A percentile compares a stretch with the other conserved stretches of the same genome.
phyloP scores from a whole-genome alignment of 805 yeast species.

The Candida dendrica region DNA sequence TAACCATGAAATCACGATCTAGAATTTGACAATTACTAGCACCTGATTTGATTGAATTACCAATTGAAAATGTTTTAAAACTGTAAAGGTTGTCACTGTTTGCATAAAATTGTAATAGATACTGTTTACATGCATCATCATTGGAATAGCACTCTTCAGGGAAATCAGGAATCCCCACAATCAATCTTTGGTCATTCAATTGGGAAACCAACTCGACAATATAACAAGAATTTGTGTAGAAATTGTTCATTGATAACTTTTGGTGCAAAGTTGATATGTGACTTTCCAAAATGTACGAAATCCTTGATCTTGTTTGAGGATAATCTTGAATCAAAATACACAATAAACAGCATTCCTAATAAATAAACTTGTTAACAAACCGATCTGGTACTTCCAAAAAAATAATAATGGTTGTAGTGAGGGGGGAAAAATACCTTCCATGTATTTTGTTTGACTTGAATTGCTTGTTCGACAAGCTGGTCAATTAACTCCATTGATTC shows the following conservation, averaged over 20 bases:
- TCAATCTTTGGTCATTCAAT: slow-evolving; percentile 2
- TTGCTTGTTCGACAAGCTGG: slow-evolving; percentile 1
- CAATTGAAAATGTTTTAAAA: slow-evolving; percentile 6
- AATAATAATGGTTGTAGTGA: background rate
- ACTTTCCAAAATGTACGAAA: background rate
- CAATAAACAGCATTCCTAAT: slow-evolving; percentile 9
- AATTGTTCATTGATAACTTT: background rate
- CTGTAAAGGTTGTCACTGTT: slow-evolving; percentile 3
- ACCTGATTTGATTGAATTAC: slow-evolving; percentile 1
- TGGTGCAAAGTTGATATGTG: background rate
- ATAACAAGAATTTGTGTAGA: slow-evolving; percentile 13
- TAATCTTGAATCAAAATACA: slow-evolving; percentile 20
- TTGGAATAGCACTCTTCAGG: slow-evolving; percentile 11
- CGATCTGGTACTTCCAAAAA: too few species aligned
- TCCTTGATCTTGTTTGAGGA: background rate
- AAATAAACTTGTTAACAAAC: background rate
- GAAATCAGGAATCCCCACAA: background rate
- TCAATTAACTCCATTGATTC: slow-evolving; percentile 7
- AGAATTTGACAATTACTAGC: slow-evolving; percentile 11
- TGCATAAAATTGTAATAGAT: slow-evolving; percentile 5
- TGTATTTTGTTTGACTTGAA: slow-evolving; percentile 5
- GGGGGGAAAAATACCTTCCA: slow-evolving; percentile 19
- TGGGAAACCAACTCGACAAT: slow-evolving; percentile 17
- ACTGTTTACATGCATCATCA: slow-evolving; percentile 10
- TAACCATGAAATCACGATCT: slow-evolving; percentile 4